These are phyloP conservation scores for Toxicodendron radicans DNA, from an alignment of 345 rosid genomes.

Conservation along the genomic window DNA sequence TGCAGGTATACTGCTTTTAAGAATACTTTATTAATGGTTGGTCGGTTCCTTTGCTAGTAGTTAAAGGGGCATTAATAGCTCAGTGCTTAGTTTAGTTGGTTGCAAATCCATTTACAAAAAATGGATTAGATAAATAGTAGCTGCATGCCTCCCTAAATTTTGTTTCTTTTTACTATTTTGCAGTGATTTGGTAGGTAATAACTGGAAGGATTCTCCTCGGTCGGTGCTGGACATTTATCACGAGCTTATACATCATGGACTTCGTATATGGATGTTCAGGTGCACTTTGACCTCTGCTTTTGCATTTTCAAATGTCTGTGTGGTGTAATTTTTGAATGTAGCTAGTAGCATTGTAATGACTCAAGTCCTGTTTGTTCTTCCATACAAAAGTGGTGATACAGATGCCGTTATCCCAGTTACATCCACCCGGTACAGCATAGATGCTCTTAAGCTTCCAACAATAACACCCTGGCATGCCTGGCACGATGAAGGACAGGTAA, in stretches of 20 bases:
- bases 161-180: conserved; percentile 14
- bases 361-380: conserved; percentile 2
- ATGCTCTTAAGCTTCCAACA: conserved; percentile 73
- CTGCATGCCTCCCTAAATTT: background rate
- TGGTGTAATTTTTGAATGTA: background rate
- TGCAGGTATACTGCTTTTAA: conserved; percentile 60
- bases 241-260: conserved; percentile 72
- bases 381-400: conserved; percentile 70
- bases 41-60: background rate
- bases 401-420: conserved; percentile 89
- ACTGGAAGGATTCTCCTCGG: conserved; percentile 73
- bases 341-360: background rate
- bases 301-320: background rate
- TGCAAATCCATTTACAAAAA: background rate
- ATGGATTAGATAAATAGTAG: background rate
- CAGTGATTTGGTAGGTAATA: conserved; percentile 44
- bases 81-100: background rate
- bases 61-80: background rate
- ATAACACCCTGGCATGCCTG: conserved; percentile 68
- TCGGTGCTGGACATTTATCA: conserved; percentile 75
- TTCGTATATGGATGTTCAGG: conserved; percentile 96
- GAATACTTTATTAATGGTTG: background rate
- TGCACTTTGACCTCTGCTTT: conserved; percentile 19
- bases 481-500: conserved; percentile 88
- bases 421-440: conserved; percentile 82